Base-by-base conservation (phyloP, 441 rosid species). In the Bocquillonia castaneifolia region DNA sequence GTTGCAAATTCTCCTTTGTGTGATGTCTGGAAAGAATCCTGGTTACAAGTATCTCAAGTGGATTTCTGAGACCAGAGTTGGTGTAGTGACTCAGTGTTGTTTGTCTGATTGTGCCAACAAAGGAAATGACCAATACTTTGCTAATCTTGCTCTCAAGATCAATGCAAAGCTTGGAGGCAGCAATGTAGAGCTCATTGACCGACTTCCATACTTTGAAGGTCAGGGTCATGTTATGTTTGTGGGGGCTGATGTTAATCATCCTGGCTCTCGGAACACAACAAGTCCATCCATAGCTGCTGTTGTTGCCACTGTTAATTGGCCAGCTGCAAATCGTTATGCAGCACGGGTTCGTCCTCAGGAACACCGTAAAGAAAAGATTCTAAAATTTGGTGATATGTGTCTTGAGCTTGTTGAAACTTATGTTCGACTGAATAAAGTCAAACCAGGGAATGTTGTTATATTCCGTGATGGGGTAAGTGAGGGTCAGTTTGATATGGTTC, bases 151-250 rank as follows among this genome's bases (percentile, higher is more conserved):
- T 14, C 87, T 92, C 51, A 92, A 87, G 81, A 88, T 92, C 65
- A 92, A 92, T 51, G 96, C 96, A 0, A 92, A 88, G 76, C 92
- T 92, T 17, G 96, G 98, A 36, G 98, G 98, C 45, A 87, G 89
- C 77, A 92, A 92, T 20, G 84, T 78, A 0, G 95, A 90, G 83
- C 84, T 92, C 20, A 57, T 74, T 56, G 85, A 84, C 36, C 64
- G 52, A 40, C 84, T 88, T 32, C 82, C 86, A 0, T 79, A 62
- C 77, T 81, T 90, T 3, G 71, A 50, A 9, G 69, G 65, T 66
- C 72, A 76, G 1, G 83, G 76, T 23, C 76, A 78, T 59, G 93
- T 90, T 31, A 92, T 87, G 96, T 92, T 90, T 47, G 69, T 92
- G 0, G 93, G 95, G 13, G 96, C 93, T 44, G 92, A 92, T 77